Conservation (phyloP, 148 eudicot species). For the Pouteria glomerata region DNA sequence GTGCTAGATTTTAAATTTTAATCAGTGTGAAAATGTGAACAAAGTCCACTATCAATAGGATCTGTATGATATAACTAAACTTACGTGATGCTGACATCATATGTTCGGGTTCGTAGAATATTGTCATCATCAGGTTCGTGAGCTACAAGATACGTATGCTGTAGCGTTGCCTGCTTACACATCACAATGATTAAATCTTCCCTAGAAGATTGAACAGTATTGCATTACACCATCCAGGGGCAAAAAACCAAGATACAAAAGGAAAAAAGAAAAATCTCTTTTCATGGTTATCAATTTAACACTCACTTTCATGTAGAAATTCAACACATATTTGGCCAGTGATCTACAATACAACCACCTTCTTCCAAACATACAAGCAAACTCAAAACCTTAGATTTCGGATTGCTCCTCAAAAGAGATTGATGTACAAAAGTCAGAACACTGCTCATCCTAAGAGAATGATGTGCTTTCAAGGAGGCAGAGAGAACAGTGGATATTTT, state of each 20-base stretch:
- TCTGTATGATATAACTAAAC: conserved; percentile 2
- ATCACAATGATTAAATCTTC: background rate
- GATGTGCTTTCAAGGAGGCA: background rate
- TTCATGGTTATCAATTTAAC: background rate
- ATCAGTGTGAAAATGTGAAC: background rate
- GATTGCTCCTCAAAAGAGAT: too few relatives aligned
- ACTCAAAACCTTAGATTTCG: too few relatives aligned
- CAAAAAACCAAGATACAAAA: background rate
- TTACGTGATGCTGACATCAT: conserved; percentile 98
- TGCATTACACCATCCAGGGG: background rate
- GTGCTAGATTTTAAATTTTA: background rate
- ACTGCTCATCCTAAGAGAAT: background rate
- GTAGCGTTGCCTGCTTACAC: conserved; percentile 73
- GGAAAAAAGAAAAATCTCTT: background rate
- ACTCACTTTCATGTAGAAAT: background rate
- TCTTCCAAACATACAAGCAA: too few relatives aligned
- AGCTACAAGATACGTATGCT: conserved; percentile 76
- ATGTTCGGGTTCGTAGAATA: conserved; percentile 86
- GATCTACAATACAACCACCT: too few relatives aligned
- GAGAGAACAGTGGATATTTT: background rate
- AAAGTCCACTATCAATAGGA: background rate
- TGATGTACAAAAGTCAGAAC: too few relatives aligned
- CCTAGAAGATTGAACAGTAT: background rate
- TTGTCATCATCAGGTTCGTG: conserved; percentile 98
- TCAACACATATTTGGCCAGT: background rate